phyloP scores from a whole-genome alignment of 164 flowering plant species.

The Vitis cinerea region DNA sequence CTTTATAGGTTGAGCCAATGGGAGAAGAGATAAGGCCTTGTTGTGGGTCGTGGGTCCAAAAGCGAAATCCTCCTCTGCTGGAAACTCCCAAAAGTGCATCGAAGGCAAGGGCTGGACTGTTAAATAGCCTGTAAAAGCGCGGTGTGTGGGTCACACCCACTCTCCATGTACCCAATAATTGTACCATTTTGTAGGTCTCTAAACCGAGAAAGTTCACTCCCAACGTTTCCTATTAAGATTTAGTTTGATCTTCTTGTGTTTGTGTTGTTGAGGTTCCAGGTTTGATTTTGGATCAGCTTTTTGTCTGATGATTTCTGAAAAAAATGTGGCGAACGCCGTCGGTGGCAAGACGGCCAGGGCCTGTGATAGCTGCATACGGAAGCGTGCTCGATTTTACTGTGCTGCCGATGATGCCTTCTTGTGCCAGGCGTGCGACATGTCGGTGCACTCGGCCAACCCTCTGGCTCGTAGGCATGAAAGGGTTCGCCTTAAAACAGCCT shows the following conservation, averaged over 20 bases:
- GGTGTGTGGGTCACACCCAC: conserved; percentile 23
- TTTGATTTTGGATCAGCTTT: background rate
- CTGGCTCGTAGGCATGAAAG: conserved; percentile 77
- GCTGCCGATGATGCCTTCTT: conserved; percentile 92
- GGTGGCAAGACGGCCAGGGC: conserved; percentile 80
- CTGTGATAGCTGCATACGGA: conserved; percentile 66
- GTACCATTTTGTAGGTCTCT: conserved; percentile 5
- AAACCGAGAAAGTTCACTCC: conserved; percentile 1
- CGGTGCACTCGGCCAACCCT: conserved; percentile 81
- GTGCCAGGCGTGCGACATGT: conserved; percentile 73
- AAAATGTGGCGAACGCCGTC: conserved; percentile 53
- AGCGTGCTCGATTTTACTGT: conserved; percentile 86
- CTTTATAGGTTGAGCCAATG: conserved; percentile 46
- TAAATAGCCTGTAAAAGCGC: conserved; percentile 28
- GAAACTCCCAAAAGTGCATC: conserved; percentile 28
- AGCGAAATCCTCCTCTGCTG: conserved; percentile 20
- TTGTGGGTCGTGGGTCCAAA: conserved; percentile 61
- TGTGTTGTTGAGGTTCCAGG: background rate
- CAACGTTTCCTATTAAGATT: conserved; percentile 2
- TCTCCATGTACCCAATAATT: conserved; percentile 8
- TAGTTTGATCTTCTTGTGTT: background rate
- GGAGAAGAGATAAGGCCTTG: conserved; percentile 54
- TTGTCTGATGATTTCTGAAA: conserved; percentile 30
- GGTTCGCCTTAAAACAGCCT: conserved; percentile 68
- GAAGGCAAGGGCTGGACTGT: background rate